A percentile compares a stretch with the other conserved stretches of the same genome.
Evolutionary conservation across 2,329 filamentous ascomycete species (phyloP).

Genomic region (Fusarium sp.): DNA sequence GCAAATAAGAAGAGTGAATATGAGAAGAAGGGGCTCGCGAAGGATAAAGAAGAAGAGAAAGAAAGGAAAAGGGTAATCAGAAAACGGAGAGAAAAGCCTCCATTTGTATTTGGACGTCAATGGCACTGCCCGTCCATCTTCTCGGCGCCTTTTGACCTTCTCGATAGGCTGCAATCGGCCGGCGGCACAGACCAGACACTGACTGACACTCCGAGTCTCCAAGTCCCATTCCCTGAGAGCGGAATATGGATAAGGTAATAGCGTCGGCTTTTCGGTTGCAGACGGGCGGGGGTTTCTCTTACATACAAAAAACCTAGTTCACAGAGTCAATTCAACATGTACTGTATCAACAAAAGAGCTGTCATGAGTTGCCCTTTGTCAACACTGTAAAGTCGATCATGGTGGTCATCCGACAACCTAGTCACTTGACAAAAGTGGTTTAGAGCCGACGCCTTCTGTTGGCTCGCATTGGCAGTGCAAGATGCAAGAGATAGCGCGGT

Average conservation of each 20-base stretch:
- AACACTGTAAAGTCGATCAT: constrained; percentile 1
- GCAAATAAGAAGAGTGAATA: constrained; percentile 3
- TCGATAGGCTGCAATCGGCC: constrained; percentile 44
- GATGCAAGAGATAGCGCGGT: constrained; percentile 14
- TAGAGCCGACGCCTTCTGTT: constrained; percentile 10
- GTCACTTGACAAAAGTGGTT: constrained; percentile 22
- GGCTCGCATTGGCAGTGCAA: constrained; percentile 6
- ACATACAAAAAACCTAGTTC: constrained; percentile 3
- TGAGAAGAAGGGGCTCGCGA: not conserved
- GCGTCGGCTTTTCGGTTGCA: constrained; percentile 29
- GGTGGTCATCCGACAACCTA: constrained; percentile 36
- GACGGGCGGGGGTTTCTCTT: constrained; percentile 35
- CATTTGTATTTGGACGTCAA: constrained; percentile 40
- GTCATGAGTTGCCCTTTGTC: constrained; percentile 32
- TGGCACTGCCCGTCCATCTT: constrained; percentile 27
- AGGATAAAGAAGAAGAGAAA: not conserved
- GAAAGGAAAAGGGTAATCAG: not conserved
- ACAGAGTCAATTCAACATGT: not conserved
- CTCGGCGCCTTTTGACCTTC: constrained; percentile 23
- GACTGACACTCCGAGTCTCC: not conserved
- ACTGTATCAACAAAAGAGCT: not conserved
- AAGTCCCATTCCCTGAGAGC: constrained; percentile 21
- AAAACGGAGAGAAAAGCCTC: constrained; percentile 14
- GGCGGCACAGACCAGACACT: constrained; percentile 27
- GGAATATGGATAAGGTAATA: constrained; percentile 43